Base-by-base conservation (phyloP, 2,329 filamentous ascomycete genomes). In the Colletotrichum sp. region DNA sequence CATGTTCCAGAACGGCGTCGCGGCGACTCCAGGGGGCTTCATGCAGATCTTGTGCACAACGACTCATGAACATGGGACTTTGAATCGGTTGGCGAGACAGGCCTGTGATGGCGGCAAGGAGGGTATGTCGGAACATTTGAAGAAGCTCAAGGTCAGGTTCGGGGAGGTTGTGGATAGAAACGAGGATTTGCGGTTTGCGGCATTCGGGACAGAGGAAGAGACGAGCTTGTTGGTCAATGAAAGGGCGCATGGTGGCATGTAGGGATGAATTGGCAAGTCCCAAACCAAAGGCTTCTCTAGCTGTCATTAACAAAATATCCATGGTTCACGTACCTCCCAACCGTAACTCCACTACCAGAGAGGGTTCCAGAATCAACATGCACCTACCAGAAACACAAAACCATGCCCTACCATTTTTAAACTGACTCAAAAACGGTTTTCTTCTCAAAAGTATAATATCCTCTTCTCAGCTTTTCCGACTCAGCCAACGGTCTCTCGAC, bases 141-240 rank as follows among this genome's bases (percentile, higher is more conserved):
- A 21, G 43, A 51, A 51, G 6, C 43, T 51, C n/a, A 51, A 51
- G 43, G n/a, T 51, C 11, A 51, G 43, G 6, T 51, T 51, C n/a
- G 43, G 43, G 6, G 43, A 51, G n/a, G 4, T 21, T 21, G n/a
- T 51, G 43, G 43, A 51, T 21, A 5, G 21, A n/a, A 51, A 21
- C 12, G 43, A 51, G 43, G n/a, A 13, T 51, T 51, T 21, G n/a
- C 4, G 43, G 43, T 51, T 51, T 21, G 43, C 43, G 43, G 43
- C 43, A 51, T 51, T 51, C n/a, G 43, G 43, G n/a, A 51, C 43
- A 11, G 43, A 51, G 43, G 43, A 51, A 51, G 43, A 51, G 43
- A 51, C 43, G 11, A 51, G 43, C 1, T 51, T 51, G 1, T 51
- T 51, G 43, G 43, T 21, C 21, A 21, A 51, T 51, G n/a, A 51